A percentile compares a stretch with the other conserved stretches of the same genome.
phyloP scores from a whole-genome alignment of 306 rosid species.

The Dalbergia cochinchinensis region DNA sequence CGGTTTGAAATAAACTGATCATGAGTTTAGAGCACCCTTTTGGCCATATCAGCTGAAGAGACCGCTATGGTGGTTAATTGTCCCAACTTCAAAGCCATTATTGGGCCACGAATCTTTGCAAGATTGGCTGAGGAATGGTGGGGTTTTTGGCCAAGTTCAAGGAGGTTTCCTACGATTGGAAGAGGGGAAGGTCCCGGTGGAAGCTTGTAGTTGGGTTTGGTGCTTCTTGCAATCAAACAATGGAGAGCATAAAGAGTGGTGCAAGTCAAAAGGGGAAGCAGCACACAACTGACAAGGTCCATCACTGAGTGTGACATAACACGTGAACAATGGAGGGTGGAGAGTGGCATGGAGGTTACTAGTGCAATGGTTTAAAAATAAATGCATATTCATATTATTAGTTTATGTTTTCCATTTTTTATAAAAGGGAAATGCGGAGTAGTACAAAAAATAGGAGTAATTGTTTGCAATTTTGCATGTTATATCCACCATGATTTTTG shows the following conservation, averaged over 20 bases:
- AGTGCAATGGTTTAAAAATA: background rate
- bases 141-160: constrained; percentile 16
- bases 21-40: constrained; percentile 48
- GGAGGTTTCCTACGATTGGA: constrained; percentile 29
- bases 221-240: background rate
- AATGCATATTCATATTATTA: background rate
- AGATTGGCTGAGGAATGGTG: constrained; percentile 5
- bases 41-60: constrained; percentile 47
- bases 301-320: background rate
- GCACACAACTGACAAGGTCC: background rate
- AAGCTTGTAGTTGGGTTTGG: background rate
- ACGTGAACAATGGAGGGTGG: background rate
- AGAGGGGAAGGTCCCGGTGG: constrained; percentile 16
- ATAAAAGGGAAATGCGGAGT: no score
- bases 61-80: constrained; percentile 48
- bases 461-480: no score
- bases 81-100: constrained; percentile 39
- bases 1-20: constrained; percentile 48
- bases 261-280: background rate
- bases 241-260: background rate
- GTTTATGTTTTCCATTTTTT: no score
- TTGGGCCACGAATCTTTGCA: constrained; percentile 24
- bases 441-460: no score
- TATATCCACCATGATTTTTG: no score
- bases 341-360: background rate